Conservation (phyloP, 768 basidiomycete species). For the Boletellus sp. region DNA sequence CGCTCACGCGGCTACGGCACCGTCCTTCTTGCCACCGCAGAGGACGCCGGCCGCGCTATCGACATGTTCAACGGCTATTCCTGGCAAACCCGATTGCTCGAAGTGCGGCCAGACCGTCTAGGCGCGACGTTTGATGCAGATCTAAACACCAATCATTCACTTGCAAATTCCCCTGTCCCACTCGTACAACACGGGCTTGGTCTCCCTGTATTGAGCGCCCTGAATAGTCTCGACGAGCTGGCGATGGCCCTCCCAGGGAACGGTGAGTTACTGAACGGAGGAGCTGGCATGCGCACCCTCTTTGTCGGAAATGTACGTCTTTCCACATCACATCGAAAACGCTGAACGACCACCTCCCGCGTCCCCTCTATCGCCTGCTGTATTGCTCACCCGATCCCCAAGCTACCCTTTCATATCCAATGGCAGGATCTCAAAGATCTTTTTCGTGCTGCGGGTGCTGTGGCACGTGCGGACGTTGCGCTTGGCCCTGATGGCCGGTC, state of each 20-base stretch:
- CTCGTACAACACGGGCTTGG: conserved; percentile 20
- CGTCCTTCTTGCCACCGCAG: conserved; percentile 89
- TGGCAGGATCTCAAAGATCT: conserved; percentile 99
- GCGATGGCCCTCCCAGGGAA: conserved; percentile 9
- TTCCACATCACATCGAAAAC: conserved; percentile 5
- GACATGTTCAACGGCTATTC: conserved; percentile 95
- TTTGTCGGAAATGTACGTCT: conserved; percentile 85
- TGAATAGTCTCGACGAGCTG: conserved; percentile 19
- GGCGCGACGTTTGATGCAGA: conserved; percentile 28
- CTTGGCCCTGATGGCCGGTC: conserved; percentile 86
- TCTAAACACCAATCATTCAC: conserved; percentile 10
- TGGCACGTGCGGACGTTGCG: conserved; percentile 87
- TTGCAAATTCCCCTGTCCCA: conserved; percentile 13
- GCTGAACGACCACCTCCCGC: background rate
- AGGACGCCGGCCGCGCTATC: conserved; percentile 91
- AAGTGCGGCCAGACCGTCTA: conserved; percentile 86
- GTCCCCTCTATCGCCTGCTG: conserved; percentile 1
- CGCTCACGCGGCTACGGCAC: conserved; percentile 92
- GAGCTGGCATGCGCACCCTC: conserved; percentile 49
- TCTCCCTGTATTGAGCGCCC: conserved; percentile 9
- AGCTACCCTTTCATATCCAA: conserved; percentile 88
- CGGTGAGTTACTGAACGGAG: conserved; percentile 28
- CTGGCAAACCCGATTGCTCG: conserved; percentile 93
- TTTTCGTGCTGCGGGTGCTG: conserved; percentile 86
- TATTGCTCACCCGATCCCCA: conserved; percentile 32